Percentiles rank a stretch among this genome's conserved stretches.
These are phyloP conservation scores for Clarireedia hainanense DNA, from an alignment of 2,329 filamentous ascomycete species.

Conservation along the genomic window DNA sequence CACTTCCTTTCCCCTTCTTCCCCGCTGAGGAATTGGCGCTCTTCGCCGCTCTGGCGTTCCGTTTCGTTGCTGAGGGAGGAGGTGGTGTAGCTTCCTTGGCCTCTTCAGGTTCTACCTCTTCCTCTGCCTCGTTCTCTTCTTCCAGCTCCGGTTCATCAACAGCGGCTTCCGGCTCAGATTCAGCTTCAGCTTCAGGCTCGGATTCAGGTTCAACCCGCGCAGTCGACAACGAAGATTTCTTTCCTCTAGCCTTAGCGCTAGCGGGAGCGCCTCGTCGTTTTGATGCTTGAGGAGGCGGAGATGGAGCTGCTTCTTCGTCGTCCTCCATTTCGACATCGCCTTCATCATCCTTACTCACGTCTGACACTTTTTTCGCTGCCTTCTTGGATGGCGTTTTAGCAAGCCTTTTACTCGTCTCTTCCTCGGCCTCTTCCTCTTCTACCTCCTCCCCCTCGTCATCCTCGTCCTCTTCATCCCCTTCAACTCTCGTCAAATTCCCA, in stretches of 20 bases:
- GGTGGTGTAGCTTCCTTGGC: constrained; percentile 2
- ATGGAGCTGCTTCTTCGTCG: neutral
- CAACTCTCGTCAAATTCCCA: constrained; percentile 26
- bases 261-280: neutral
- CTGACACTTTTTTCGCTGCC: neutral
- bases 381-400: neutral
- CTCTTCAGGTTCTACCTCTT: constrained; percentile 2
- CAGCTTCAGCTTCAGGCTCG: constrained; percentile 10
- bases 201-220: constrained; percentile 4
- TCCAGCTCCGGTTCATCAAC: neutral
- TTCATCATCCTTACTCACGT: neutral
- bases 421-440: constrained; percentile 6
- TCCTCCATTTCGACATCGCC: constrained; percentile 2
- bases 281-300: neutral
- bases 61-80: neutral
- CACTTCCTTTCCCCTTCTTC: neutral
- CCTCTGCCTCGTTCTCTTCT: neutral
- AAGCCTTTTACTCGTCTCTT: constrained; percentile 10
- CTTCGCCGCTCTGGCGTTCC: neutral
- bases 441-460: constrained; percentile 10
- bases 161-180: constrained; percentile 8
- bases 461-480: constrained; percentile 23
- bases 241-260: neutral
- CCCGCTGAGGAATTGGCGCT: neutral
- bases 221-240: neutral